Evolutionary conservation across 805 yeast species (phyloP), one percentile per base, ranked within the genome.

Genomic region (Kluyveromyces dobzhanskii): DNA sequence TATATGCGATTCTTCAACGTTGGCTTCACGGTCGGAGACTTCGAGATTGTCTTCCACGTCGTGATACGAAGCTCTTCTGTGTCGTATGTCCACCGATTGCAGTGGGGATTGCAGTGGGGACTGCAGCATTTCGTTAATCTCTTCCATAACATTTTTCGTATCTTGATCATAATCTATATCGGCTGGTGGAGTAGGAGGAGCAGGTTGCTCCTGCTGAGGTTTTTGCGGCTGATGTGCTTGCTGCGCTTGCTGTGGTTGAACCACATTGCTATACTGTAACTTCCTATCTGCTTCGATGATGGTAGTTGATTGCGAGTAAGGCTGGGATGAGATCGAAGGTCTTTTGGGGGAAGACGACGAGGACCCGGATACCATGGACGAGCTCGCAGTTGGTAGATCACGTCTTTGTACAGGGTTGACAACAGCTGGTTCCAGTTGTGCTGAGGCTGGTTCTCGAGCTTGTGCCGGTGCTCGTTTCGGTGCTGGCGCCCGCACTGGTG

Each of bases 251-350:
- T 6, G 30, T 14, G 6, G n/a, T 27, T 27, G 13, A 5, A 11
- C 30, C 16, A 27, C 16, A 14, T 27, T 6, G 12, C 11, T 14
- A 27, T 27, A 27, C 16, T 27, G 30, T 7, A 34, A 21, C 30
- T 34, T 43, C 13, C 41, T 44, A 32, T 47, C 51, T 9, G 46
- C 44, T 27, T 49, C 47, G 19, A 41, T 46, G 4, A 53, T 33
- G 4, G 57, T 53, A 6, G 51, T 43, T 27, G 46, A 41, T 13
- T 42, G 47, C 6, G 54, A 38, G 39, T 56, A 56, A 3, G 59
- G 57, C 3, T 51, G 43, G 24, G 46, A 53, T 19, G 40, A 48
- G 18, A 54, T 38, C 14, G 50, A 42, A 8, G 34, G 35, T 26
- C 34, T 44, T 14, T 32, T 40, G 2, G 46, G 43, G 3, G 42